A percentile compares a stretch with the other conserved stretches of the same genome.
Evolutionary conservation across 306 rosid species (phyloP).

Genomic region (Rosa lucieae): DNA sequence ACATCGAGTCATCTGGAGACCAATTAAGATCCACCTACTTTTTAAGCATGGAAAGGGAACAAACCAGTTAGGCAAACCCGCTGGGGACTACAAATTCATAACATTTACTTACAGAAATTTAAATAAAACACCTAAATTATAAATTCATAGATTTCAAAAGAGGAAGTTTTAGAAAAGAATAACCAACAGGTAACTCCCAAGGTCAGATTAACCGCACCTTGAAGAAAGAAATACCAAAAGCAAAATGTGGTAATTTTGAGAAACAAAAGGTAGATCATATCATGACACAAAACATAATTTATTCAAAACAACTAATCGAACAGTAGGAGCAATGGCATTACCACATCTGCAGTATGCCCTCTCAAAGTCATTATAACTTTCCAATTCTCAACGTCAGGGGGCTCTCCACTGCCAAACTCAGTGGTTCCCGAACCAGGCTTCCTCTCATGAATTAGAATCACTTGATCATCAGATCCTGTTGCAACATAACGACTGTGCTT

Average conservation of each 20-base stretch:
- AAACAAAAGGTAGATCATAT: not conserved
- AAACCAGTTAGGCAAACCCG: slow-evolving; percentile 56
- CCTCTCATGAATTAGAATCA: slow-evolving; percentile 85
- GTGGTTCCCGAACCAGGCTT: slow-evolving; percentile 99
- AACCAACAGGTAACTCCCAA: not conserved
- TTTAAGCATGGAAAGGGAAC: slow-evolving; percentile 66
- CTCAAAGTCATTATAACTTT: slow-evolving; percentile 91
- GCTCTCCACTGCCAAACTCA: slow-evolving; percentile 97
- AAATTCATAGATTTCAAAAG: not conserved
- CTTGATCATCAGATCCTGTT: slow-evolving; percentile 98
- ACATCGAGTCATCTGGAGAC: slow-evolving; percentile 94
- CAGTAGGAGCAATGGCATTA: slow-evolving; percentile 55
- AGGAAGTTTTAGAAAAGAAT: not conserved
- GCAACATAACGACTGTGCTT: slow-evolving; percentile 90
- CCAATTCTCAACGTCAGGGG: slow-evolving; percentile 98
- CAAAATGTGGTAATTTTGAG: slow-evolving; percentile 4
- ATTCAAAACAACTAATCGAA: slow-evolving; percentile 3
- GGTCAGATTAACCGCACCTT: not conserved
- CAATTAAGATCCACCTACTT: slow-evolving; percentile 99
- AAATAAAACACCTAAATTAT: not conserved
- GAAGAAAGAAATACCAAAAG: not conserved
- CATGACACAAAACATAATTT: not conserved
- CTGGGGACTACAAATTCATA: slow-evolving; percentile 13
- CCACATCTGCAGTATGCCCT: slow-evolving; percentile 99
- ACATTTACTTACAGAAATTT: slow-evolving; percentile 3